Evolutionary conservation across 768 basidiomycete species (phyloP).

Genomic region (Termitomyces sp.): DNA sequence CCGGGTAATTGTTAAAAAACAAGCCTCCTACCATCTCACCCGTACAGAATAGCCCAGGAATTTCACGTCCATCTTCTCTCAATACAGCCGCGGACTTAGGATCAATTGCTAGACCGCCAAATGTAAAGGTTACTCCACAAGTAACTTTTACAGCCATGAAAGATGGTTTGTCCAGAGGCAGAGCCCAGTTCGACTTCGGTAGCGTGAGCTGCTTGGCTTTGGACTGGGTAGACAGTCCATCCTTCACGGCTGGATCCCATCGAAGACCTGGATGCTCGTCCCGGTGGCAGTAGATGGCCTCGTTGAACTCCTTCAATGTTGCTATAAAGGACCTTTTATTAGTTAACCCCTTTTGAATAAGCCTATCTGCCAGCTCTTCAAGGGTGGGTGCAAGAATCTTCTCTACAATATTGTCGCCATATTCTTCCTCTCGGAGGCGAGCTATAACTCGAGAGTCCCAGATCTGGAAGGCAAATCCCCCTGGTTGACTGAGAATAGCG

Average conservation of each 20-base stretch:
- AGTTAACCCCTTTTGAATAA: slow-evolving; percentile 41
- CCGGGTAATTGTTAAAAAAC: slow-evolving; percentile 65
- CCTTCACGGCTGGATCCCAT: slow-evolving; percentile 67
- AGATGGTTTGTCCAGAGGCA: slow-evolving; percentile 44
- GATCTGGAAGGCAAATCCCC: slow-evolving; percentile 59
- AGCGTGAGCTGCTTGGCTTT: slow-evolving; percentile 26
- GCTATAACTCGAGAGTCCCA: slow-evolving; percentile 46
- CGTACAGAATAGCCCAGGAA: slow-evolving; percentile 56
- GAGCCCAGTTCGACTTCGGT: slow-evolving; percentile 69
- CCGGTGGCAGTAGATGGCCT: slow-evolving; percentile 34
- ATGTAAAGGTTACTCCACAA: slow-evolving; percentile 71
- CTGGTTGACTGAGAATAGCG: slow-evolving; percentile 54
- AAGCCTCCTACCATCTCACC: slow-evolving; percentile 68
- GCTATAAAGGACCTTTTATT: slow-evolving; percentile 34
- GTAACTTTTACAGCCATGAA: slow-evolving; percentile 65
- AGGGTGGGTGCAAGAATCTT: slow-evolving; percentile 44
- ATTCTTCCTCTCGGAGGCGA: slow-evolving; percentile 58
- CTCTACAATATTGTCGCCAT: slow-evolving; percentile 55
- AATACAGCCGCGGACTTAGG: slow-evolving; percentile 48
- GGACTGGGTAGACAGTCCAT: slow-evolving; percentile 52
- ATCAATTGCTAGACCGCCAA: slow-evolving; percentile 62
- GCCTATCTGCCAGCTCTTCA: slow-evolving; percentile 44
- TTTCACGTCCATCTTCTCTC: slow-evolving; percentile 33
- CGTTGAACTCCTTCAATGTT: slow-evolving; percentile 49
- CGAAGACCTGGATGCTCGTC: slow-evolving; percentile 24